Percentiles rank a stretch among this genome's conserved stretches.
These are phyloP conservation scores for Tetracladium marchalianum DNA, from an alignment of 495 filamentous ascomycete species.

Conservation along the genomic window DNA sequence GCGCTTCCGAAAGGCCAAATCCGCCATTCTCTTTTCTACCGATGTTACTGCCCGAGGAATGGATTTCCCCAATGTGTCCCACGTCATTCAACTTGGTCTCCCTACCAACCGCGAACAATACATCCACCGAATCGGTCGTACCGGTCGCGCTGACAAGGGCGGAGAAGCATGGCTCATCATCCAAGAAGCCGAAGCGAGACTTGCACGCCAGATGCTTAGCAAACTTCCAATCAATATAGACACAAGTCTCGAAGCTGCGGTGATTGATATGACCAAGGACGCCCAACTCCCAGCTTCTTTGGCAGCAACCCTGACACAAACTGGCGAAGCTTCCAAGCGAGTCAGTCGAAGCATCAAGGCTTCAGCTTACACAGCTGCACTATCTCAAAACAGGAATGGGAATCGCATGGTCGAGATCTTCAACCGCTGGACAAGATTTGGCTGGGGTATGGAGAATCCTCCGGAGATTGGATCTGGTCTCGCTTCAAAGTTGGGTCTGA, in stretches of 20 bases:
- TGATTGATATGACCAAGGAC: conserved; percentile 41
- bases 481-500: conserved; percentile 37
- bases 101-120: conserved; percentile 69
- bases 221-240: conserved; percentile 59
- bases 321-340: conserved; percentile 24
- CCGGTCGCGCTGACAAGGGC: conserved; percentile 56
- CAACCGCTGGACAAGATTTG: conserved; percentile 50
- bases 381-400: conserved; percentile 10
- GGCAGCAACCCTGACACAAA: conserved; percentile 28
- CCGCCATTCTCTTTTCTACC: conserved; percentile 76
- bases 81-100: conserved; percentile 77
- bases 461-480: conserved; percentile 40
- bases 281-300: conserved; percentile 24
- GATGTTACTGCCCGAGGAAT: conserved; percentile 94
- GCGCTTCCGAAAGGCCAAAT: conserved; percentile 50
- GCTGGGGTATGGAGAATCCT: conserved; percentile 49
- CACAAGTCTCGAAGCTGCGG: conserved; percentile 38
- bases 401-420: conserved; percentile 36
- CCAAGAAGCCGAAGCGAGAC: conserved; percentile 43
- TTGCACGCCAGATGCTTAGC: conserved; percentile 38
- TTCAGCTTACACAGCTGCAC: conserved; percentile 38
- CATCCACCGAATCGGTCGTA: conserved; percentile 79
- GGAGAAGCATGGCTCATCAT: conserved; percentile 77
- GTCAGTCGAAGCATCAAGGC: conserved; percentile 30
- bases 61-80: conserved; percentile 90